Evolutionary conservation across 2,329 filamentous ascomycete species (phyloP), one percentile per base, ranked within the genome.

Genomic region (Penicillium hordei): DNA sequence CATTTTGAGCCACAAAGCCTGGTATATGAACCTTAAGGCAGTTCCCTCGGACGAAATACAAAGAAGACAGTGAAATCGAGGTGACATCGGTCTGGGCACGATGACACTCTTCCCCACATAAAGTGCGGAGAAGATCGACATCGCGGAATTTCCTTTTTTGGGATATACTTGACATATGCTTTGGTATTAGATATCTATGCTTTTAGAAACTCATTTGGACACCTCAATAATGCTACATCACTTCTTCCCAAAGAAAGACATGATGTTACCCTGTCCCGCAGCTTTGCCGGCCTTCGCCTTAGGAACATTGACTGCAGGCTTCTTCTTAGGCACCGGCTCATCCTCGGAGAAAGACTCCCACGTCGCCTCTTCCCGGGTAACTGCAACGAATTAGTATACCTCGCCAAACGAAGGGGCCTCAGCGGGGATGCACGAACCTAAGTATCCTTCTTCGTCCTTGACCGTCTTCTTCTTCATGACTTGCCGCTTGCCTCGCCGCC

Each of bases 271-370:
- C 60, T 75, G 74, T n/a, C 71, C 72, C 7, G 48, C 38, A 25
- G 76, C 75, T 70, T 91, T 90, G 1, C 79, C 77, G 1, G 76
- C 68, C 70, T 88, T 89, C 67, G 83, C 86, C 25, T 80, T 72
- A n/a, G 70, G 58, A 15, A 70, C 70, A 58, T 66, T 69, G 36
- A 85, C 45, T 70, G 73, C 71, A 6, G 77, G 72, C 23, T 78
- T 77, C 58, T 82, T 78, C 13, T 81, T 80, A 23, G 78, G 72
- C 7, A 72, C 72, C 23, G 87, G 84, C 64, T 96, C 92, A 62
- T 96, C 92, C 72, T 97, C 93, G 0, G 91, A 96, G 77, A 95
- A 96, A 0, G 89, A 93, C 73, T 97, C 93, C 93, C 93, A 97
- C 0, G 83, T 88, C 0, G 84, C 77, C 70, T 96, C 91, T 75